These are phyloP conservation scores for Heterobasidion parviporum DNA, from an alignment of 1,284 basidiomycete species.

Conservation along the genomic window DNA sequence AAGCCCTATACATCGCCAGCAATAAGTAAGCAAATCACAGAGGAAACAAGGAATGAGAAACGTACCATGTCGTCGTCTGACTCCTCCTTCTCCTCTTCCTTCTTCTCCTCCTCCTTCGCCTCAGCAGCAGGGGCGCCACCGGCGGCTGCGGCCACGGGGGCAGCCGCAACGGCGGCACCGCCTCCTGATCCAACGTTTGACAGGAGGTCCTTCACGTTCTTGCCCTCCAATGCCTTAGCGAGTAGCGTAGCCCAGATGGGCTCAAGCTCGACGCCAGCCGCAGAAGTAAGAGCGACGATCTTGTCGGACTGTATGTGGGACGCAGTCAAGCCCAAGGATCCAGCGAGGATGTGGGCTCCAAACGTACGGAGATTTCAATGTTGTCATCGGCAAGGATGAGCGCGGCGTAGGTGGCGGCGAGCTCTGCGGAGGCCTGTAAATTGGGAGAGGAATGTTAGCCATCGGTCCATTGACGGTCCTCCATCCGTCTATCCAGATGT, in stretches of 20 bases:
- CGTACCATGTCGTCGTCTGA: constrained; percentile 91
- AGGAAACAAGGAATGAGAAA: constrained; percentile 10
- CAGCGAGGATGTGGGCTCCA: not conserved
- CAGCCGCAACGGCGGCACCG: constrained; percentile 67
- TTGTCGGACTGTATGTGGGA: constrained; percentile 69
- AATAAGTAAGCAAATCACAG: not conserved
- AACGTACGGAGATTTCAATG: constrained; percentile 91
- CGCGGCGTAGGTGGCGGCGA: constrained; percentile 86
- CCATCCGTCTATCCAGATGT: not conserved
- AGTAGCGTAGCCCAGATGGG: constrained; percentile 97
- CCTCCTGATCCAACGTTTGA: constrained; percentile 86
- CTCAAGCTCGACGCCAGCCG: constrained; percentile 85
- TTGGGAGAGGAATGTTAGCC: not conserved
- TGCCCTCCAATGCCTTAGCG: constrained; percentile 96
- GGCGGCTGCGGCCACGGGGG: constrained; percentile 41
- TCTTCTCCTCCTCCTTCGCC: constrained; percentile 57
- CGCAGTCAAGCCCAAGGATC: not conserved
- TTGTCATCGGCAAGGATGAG: constrained; percentile 97
- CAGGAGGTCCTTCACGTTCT: constrained; percentile 93
- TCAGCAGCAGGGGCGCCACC: constrained; percentile 55
- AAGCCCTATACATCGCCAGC: constrained; percentile 44
- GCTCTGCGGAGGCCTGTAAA: constrained; percentile 55
- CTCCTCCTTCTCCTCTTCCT: constrained; percentile 84
- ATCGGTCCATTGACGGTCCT: not conserved
- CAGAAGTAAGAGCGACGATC: constrained; percentile 75